phyloP scores from a whole-genome alignment of 228 moss, liverwort and hornwort genomes.

The Sphagnum fallax region DNA sequence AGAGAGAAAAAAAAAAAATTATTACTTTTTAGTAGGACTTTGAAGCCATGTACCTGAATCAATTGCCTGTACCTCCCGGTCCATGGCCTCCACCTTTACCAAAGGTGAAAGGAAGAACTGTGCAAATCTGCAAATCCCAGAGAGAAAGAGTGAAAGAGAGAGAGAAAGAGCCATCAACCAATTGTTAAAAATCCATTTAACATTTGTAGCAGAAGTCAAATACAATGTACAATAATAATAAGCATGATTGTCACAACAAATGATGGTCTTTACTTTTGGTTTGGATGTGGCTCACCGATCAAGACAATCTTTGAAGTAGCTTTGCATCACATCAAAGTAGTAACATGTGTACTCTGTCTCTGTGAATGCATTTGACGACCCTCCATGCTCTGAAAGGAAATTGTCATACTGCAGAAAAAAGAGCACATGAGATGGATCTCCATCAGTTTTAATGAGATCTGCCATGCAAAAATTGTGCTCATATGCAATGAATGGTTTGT shows the following conservation, averaged over 20 bases:
- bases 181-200: too few species aligned
- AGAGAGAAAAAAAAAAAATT: too few species aligned
- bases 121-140: conserved; percentile 30
- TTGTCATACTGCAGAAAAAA: conserved; percentile 44
- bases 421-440: too few species aligned
- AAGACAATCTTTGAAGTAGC: conserved; percentile 19
- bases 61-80: conserved; percentile 53
- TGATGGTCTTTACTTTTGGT: too few species aligned
- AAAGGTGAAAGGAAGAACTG: conserved; percentile 59
- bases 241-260: too few species aligned
- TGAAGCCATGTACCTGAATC: conserved; percentile 32
- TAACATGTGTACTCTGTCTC: conserved; percentile 52
- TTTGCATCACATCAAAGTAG: conserved; percentile 48
- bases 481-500: too few species aligned
- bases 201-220: background rate
- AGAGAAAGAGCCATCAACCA: background rate
- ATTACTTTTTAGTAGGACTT: too few species aligned
- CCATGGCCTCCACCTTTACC: conserved; percentile 54
- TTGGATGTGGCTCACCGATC: too few species aligned
- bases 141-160: background rate
- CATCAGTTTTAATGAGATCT: too few species aligned
- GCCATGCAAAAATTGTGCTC: background rate
- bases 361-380: conserved; percentile 45
- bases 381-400: conserved; percentile 36
- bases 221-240: background rate